Evolutionary conservation across 192 early-diverging fungal species (phyloP).

Genomic region (Mortierella claussenii): DNA sequence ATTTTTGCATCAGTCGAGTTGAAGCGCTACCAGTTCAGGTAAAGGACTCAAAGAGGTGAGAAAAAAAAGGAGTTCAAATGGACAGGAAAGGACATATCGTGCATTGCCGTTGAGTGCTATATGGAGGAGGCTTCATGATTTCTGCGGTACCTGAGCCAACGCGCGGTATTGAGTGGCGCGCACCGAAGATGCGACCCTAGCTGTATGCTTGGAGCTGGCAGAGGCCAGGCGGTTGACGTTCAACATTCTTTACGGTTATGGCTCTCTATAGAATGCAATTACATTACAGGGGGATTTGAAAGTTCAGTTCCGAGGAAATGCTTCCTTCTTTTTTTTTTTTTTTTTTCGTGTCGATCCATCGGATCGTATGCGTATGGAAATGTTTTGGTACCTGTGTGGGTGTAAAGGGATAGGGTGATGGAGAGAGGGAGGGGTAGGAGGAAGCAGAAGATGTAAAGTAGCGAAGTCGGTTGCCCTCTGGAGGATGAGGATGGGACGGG

Average conservation of each 20-base stretch:
- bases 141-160: slow-evolving; percentile 32
- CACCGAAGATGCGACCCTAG: slow-evolving; percentile 26
- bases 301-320: too few species aligned
- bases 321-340: too few species aligned
- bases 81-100: background rate
- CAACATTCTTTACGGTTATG: slow-evolving; percentile 22
- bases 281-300: background rate
- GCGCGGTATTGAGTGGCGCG: slow-evolving; percentile 50
- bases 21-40: slow-evolving; percentile 23
- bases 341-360: too few species aligned
- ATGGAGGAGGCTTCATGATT: too few species aligned
- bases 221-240: slow-evolving; percentile 39
- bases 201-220: slow-evolving; percentile 39
- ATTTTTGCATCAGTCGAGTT: slow-evolving; percentile 42
- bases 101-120: too few species aligned
- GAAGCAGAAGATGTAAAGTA: background rate
- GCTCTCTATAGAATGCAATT: slow-evolving; percentile 2
- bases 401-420: too few species aligned
- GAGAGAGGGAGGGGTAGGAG: background rate
- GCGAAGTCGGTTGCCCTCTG: too few species aligned
- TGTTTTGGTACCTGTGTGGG: too few species aligned
- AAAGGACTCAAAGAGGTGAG: background rate
- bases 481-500: too few species aligned
- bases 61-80: background rate
- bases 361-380: slow-evolving; percentile 3